A percentile compares a stretch with the other conserved stretches of the same genome.
phyloP scores from a whole-genome alignment of 1,284 basidiomycete species.

The Trichosporon sp. region DNA sequence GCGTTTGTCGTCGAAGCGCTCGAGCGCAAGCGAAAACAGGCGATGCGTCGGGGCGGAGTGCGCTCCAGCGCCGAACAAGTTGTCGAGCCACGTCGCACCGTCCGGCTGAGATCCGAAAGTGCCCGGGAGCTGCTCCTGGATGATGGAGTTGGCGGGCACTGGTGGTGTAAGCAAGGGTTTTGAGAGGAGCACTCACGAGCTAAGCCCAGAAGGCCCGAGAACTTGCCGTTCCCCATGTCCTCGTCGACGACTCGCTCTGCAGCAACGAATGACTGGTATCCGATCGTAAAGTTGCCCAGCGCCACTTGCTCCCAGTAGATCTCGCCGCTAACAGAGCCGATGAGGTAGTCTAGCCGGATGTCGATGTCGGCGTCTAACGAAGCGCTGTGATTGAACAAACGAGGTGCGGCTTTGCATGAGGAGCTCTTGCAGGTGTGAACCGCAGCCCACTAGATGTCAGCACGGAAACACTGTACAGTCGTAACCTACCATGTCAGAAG shows the following conservation, averaged over 20 bases:
- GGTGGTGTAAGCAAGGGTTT: neutral
- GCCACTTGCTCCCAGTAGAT: constrained; percentile 47
- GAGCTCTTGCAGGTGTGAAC: constrained; percentile 34
- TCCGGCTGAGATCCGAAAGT: constrained; percentile 45
- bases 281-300: constrained; percentile 41
- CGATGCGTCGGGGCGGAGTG: constrained; percentile 40
- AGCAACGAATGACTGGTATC: constrained; percentile 48
- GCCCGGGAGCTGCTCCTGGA: constrained; percentile 39
- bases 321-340: constrained; percentile 39
- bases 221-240: constrained; percentile 40
- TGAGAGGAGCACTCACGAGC: constrained; percentile 29
- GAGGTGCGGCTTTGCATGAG: constrained; percentile 32
- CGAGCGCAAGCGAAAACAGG: constrained; percentile 43
- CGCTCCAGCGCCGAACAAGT: constrained; percentile 45
- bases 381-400: constrained; percentile 31
- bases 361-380: constrained; percentile 36
- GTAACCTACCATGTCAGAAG: constrained; percentile 45
- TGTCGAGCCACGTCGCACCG: constrained; percentile 49
- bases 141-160: constrained; percentile 46
- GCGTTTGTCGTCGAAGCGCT: constrained; percentile 43
- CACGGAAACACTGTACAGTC: too few species aligned
- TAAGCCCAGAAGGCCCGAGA: constrained; percentile 44
- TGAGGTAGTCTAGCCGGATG: constrained; percentile 34
- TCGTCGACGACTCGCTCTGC: constrained; percentile 38
- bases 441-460: constrained; percentile 43